A percentile compares a stretch with the other conserved stretches of the same genome.
These are phyloP conservation scores for Pythium aphanidermatum DNA, from an alignment of 352 stramenopile genomes.

Conservation along the genomic window DNA sequence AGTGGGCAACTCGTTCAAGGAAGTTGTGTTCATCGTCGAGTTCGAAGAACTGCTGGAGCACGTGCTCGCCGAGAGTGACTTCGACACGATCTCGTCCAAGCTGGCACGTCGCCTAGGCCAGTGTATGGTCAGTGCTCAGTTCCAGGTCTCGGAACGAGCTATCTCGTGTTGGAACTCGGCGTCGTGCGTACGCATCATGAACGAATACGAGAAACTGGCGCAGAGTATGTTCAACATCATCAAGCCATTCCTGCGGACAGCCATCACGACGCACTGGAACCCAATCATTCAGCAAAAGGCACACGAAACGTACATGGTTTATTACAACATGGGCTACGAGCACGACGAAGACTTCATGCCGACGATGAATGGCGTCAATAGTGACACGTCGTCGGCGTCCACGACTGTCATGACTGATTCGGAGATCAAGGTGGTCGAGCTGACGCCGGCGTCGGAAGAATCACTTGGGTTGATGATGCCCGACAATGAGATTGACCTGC, in stretches of 20 bases:
- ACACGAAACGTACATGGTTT: slow-evolving; percentile 81
- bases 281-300: slow-evolving; percentile 80
- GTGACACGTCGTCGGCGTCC: background rate
- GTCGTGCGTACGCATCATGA: slow-evolving; percentile 82
- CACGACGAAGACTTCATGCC: slow-evolving; percentile 44
- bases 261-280: slow-evolving; percentile 70
- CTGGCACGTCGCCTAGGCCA: slow-evolving; percentile 59
- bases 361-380: slow-evolving; percentile 6
- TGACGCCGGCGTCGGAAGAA: too few species aligned
- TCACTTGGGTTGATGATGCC: slow-evolving; percentile 11
- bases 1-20: slow-evolving; percentile 84
- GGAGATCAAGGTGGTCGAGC: slow-evolving; percentile 5
- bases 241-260: slow-evolving; percentile 57
- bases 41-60: slow-evolving; percentile 88
- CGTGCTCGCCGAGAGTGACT: slow-evolving; percentile 72
- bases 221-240: slow-evolving; percentile 82
- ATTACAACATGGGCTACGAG: slow-evolving; percentile 89
- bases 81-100: slow-evolving; percentile 52
- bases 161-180: slow-evolving; percentile 81
- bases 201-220: slow-evolving; percentile 84
- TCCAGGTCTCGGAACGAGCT: slow-evolving; percentile 78
- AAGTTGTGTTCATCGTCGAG: slow-evolving; percentile 86
- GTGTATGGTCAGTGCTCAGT: slow-evolving; percentile 80
- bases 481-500: slow-evolving; percentile 14
- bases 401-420: background rate